Percentiles rank a stretch among this genome's conserved stretches.
phyloP scores from a whole-genome alignment of 352 stramenopile species.

The Pythium aquatile region DNA sequence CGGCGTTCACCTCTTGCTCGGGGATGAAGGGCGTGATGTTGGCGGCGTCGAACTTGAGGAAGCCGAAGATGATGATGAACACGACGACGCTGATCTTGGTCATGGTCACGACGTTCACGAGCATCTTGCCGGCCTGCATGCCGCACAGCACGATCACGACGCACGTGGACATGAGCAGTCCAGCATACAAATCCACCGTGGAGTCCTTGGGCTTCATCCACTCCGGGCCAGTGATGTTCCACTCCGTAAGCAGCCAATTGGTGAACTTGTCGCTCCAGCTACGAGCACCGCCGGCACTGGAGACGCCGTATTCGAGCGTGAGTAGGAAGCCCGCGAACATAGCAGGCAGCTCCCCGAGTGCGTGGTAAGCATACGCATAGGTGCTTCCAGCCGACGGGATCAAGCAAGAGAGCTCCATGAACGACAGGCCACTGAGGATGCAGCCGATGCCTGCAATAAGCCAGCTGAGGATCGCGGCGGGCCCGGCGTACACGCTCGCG shows the following conservation, averaged over 20 bases:
- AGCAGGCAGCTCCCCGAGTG: slow-evolving; percentile 91
- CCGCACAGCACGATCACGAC: slow-evolving; percentile 75
- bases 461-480: slow-evolving; percentile 83
- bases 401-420: slow-evolving; percentile 88
- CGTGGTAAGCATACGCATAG: slow-evolving; percentile 94
- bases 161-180: slow-evolving; percentile 67
- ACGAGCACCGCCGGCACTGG: slow-evolving; percentile 87
- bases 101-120: slow-evolving; percentile 91
- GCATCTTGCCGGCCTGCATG: slow-evolving; percentile 85
- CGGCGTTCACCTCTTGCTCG: slow-evolving; percentile 23
- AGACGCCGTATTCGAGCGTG: slow-evolving; percentile 93
- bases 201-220: slow-evolving; percentile 75
- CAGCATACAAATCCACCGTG: slow-evolving; percentile 67
- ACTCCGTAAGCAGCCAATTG: slow-evolving; percentile 67
- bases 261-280: slow-evolving; percentile 94
- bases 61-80: slow-evolving; percentile 91
- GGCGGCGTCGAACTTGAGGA: slow-evolving; percentile 71
- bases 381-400: slow-evolving; percentile 90
- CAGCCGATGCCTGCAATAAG: slow-evolving; percentile 79
- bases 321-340: slow-evolving; percentile 87
- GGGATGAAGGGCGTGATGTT: slow-evolving; percentile 90
- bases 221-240: slow-evolving; percentile 36
- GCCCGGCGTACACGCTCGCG: slow-evolving; percentile 62
- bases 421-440: slow-evolving; percentile 82
- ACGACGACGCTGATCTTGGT: slow-evolving; percentile 89